Conservation (phyloP, 2,329 filamentous ascomycete species). For the Biscogniauxia marginata region DNA sequence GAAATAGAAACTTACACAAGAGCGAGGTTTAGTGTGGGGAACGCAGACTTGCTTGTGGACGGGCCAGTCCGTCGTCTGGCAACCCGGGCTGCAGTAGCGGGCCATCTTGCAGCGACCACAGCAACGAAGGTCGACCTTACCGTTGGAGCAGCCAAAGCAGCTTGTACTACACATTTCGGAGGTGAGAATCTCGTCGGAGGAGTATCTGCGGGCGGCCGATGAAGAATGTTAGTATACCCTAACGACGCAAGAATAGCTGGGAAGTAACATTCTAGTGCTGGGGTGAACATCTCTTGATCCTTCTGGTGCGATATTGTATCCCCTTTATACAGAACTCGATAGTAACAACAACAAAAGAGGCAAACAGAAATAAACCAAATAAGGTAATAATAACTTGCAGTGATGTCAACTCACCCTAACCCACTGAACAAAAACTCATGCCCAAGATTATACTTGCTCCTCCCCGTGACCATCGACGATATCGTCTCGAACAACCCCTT, state of each 20-base stretch:
- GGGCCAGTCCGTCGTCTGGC: constrained; percentile 17
- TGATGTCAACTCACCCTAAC: constrained; percentile 25
- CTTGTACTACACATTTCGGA: constrained; percentile 14
- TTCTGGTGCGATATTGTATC: no score
- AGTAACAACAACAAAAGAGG: neutral
- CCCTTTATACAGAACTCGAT: no score
- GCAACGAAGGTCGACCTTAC: constrained; percentile 6
- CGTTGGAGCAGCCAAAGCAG: constrained; percentile 16
- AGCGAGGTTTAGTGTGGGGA: constrained; percentile 2
- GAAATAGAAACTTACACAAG: constrained; percentile 13
- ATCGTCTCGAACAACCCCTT: constrained; percentile 9
- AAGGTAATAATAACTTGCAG: neutral
- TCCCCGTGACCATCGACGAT: neutral
- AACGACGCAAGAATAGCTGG: no score
- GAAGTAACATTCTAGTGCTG: no score
- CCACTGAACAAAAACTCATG: constrained; percentile 24
- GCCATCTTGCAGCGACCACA: constrained; percentile 18
- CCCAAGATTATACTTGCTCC: constrained; percentile 9
- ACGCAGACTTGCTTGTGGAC: constrained; percentile 15
- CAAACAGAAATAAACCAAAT: neutral
- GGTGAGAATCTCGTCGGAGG: constrained; percentile 13
- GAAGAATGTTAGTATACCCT: no score
- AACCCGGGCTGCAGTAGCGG: constrained; percentile 18
- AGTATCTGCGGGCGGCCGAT: constrained; percentile 12
- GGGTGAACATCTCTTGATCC: no score